Evolutionary conservation across 2,329 filamentous ascomycete species (phyloP).

Genomic region (Colletotrichum eleusines): DNA sequence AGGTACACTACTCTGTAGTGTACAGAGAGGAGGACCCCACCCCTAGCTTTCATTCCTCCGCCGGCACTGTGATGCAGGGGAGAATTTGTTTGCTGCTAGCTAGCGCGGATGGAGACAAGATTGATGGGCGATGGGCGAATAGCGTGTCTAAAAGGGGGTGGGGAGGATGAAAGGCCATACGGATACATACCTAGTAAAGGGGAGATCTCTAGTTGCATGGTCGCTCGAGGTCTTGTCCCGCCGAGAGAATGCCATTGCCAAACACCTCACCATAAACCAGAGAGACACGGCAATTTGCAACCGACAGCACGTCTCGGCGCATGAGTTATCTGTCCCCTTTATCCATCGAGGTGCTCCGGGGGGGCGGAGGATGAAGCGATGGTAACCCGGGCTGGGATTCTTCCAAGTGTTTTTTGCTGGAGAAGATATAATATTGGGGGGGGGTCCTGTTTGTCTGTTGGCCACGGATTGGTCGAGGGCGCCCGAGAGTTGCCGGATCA

Average conservation of each 20-base stretch:
- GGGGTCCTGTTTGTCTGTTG: slow-evolving; percentile 2
- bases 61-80: slow-evolving; percentile 5
- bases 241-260: slow-evolving; percentile 28
- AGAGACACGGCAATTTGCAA: slow-evolving; percentile 19
- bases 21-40: slow-evolving; percentile 1
- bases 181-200: neutral
- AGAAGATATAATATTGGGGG: neutral
- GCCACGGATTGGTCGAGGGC: neutral
- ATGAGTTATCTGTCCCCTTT: slow-evolving; percentile 12
- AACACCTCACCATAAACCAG: neutral
- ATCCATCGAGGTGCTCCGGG: neutral
- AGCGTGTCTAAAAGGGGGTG: neutral
- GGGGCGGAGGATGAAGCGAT: neutral
- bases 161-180: neutral
- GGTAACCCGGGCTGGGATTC: slow-evolving; percentile 18
- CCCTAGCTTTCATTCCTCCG: slow-evolving; percentile 21
- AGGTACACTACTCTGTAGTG: no score
- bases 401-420: slow-evolving; percentile 8
- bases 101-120: neutral
- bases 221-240: slow-evolving; percentile 1
- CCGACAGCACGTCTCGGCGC: slow-evolving; percentile 38
- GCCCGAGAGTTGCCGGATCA: neutral
- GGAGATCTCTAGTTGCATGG: slow-evolving; percentile 1
- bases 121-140: slow-evolving; percentile 4
- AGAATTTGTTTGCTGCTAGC: neutral